These are phyloP conservation scores for Blepharisma undulans DNA, from an alignment of 169 alveolate genomes.

Conservation along the genomic window DNA sequence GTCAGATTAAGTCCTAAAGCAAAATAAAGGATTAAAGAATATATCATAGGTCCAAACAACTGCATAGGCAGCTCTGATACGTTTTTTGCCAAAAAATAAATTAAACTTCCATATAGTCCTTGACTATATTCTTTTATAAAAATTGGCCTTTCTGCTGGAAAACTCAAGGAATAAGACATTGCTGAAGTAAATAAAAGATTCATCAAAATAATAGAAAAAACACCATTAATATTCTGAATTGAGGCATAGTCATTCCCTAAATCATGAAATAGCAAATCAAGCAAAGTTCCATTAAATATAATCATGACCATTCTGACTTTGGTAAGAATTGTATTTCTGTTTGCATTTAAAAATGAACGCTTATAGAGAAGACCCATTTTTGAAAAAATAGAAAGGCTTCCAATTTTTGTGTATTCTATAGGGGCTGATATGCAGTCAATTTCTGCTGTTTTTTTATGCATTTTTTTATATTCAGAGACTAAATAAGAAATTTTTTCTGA, in stretches of 20 bases:
- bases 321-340: background rate
- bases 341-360: background rate
- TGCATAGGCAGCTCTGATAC: constrained; percentile 1
- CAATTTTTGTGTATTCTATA: background rate
- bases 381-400: background rate
- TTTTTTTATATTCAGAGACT: background rate
- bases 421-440: background rate
- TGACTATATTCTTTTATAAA: constrained; percentile 6
- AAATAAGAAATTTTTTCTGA: background rate
- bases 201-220: constrained; percentile 40
- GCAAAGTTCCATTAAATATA: constrained; percentile 34
- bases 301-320: constrained; percentile 40
- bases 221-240: constrained; percentile 45
- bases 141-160: constrained; percentile 13
- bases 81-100: background rate
- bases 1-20: background rate
- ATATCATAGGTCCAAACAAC: background rate
- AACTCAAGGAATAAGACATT: background rate
- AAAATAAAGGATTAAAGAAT: background rate
- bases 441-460: background rate
- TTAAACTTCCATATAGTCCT: background rate
- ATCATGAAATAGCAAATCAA: constrained; percentile 36
- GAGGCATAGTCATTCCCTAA: no score
- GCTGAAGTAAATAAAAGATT: constrained; percentile 30
- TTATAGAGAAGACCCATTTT: background rate